These are phyloP conservation scores for Melampsora larici-populina DNA, from an alignment of 1,284 basidiomycete species.

Conservation along the genomic window DNA sequence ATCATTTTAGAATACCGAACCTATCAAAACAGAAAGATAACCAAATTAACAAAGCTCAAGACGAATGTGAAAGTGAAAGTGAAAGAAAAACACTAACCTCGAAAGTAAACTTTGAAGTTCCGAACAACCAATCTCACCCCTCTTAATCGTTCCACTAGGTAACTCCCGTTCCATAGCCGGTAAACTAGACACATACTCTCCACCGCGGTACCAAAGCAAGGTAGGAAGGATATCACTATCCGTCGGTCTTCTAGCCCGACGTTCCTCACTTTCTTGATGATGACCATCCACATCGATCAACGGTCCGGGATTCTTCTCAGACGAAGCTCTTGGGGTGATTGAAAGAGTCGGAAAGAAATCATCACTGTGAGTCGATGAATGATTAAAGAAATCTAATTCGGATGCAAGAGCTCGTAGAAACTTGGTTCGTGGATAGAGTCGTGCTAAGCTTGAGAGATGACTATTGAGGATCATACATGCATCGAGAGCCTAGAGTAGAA, in stretches of 20 bases:
- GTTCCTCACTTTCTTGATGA: neutral
- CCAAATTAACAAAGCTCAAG: too few species aligned
- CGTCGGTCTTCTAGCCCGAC: slow-evolving; percentile 17
- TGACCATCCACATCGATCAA: neutral
- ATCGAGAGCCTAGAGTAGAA: slow-evolving; percentile 46
- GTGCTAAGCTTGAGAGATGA: slow-evolving; percentile 66
- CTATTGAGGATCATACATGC: slow-evolving; percentile 67
- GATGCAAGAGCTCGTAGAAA: slow-evolving; percentile 72
- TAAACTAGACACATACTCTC: slow-evolving; percentile 76
- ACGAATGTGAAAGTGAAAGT: neutral
- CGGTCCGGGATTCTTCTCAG: neutral
- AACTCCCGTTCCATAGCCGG: slow-evolving; percentile 81
- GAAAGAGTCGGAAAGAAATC: slow-evolving; percentile 8
- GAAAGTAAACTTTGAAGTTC: slow-evolving; percentile 31
- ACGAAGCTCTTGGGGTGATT: neutral
- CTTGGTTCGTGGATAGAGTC: slow-evolving; percentile 68
- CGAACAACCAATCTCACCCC: slow-evolving; percentile 31
- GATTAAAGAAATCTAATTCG: slow-evolving; percentile 69
- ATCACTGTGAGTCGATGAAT: slow-evolving; percentile 59
- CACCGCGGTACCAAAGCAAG: slow-evolving; percentile 72
- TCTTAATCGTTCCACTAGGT: slow-evolving; percentile 58
- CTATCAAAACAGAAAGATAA: too few species aligned
- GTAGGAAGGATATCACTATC: slow-evolving; percentile 79
- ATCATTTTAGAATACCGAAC: too few species aligned
- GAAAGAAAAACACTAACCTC: neutral